phyloP scores from a whole-genome alignment of 768 basidiomycete genomes.

The Pleurotus sapidus region DNA sequence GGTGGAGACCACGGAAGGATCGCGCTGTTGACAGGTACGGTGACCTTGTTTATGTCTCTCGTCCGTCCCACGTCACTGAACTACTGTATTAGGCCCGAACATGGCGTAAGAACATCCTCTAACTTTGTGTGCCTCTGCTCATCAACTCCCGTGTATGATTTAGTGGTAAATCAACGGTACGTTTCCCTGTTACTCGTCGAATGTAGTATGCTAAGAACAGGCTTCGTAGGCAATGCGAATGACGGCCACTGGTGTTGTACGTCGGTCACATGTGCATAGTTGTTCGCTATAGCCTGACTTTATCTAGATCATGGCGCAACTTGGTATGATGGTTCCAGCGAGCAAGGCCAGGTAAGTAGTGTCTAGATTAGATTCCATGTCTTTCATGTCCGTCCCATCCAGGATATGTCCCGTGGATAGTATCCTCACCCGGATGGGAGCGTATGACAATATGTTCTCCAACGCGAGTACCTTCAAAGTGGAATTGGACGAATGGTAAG shows the following conservation, averaged over 20 bases:
- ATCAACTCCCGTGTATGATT: slow-evolving; percentile 4
- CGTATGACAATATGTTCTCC: slow-evolving; percentile 96
- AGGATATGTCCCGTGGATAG: slow-evolving; percentile 88
- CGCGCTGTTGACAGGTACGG: slow-evolving; percentile 80
- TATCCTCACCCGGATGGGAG: slow-evolving; percentile 97
- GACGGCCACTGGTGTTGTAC: slow-evolving; percentile 89
- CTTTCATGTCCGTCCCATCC: neutral
- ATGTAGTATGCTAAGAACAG: slow-evolving; percentile 5
- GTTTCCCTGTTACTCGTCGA: slow-evolving; percentile 7
- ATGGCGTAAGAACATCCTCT: slow-evolving; percentile 64
- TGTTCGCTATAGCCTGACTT: slow-evolving; percentile 5
- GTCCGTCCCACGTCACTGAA: slow-evolving; percentile 1
- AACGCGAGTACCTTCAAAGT: slow-evolving; percentile 97
- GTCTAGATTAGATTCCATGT: neutral
- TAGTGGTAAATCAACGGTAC: slow-evolving; percentile 77
- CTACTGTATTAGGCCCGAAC: slow-evolving; percentile 59
- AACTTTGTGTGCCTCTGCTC: slow-evolving; percentile 1
- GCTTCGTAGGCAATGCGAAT: slow-evolving; percentile 75
- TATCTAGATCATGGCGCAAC: slow-evolving; percentile 81
- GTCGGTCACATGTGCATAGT: slow-evolving; percentile 18
- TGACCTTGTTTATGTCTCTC: neutral
- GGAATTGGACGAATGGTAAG: slow-evolving; percentile 93
- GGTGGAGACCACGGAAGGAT: slow-evolving; percentile 76
- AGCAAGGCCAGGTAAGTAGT: slow-evolving; percentile 61
- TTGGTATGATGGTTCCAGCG: slow-evolving; percentile 96